These are phyloP conservation scores for Xylaria venustula DNA, from an alignment of 495 filamentous ascomycete genomes.

Conservation along the genomic window DNA sequence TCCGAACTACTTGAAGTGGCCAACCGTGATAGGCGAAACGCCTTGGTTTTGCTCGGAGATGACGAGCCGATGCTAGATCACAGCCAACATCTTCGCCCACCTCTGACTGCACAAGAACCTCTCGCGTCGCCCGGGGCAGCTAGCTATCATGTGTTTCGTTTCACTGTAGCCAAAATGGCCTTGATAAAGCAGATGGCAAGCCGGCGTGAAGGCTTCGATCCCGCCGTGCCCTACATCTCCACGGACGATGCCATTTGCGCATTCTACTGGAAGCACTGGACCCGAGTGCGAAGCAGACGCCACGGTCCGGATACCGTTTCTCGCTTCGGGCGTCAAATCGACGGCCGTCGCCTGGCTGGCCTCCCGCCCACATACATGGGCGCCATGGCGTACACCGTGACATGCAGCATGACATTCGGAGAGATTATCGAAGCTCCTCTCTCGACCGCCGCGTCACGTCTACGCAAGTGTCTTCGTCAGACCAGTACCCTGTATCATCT, in stretches of 20 bases:
- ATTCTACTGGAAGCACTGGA: constrained; percentile 37
- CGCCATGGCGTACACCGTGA: constrained; percentile 30
- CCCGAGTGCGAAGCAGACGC: constrained; percentile 16
- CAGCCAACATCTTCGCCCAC: constrained; percentile 21
- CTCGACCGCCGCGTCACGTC: constrained; percentile 20
- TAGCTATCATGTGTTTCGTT: constrained; percentile 26
- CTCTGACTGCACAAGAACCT: constrained; percentile 1
- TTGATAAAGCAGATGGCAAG: constrained; percentile 65
- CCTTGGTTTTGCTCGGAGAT: constrained; percentile 32
- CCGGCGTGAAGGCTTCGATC: constrained; percentile 65
- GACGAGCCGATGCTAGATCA: constrained; percentile 35
- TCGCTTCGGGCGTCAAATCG: constrained; percentile 39
- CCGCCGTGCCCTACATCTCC: constrained; percentile 29
- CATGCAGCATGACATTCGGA: constrained; percentile 25
- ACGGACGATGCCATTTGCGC: constrained; percentile 27
- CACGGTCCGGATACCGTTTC: constrained; percentile 19
- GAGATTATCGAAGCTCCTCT: constrained; percentile 19
- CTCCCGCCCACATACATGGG: constrained; percentile 42
- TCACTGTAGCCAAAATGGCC: constrained; percentile 16
- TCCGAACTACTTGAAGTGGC: constrained; percentile 24
- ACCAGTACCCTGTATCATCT: constrained; percentile 32
- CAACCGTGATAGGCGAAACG: constrained; percentile 32
- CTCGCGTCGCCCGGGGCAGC: constrained; percentile 1
- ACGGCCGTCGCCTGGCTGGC: constrained; percentile 32
- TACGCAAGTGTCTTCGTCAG: constrained; percentile 29